Conservation (phyloP, 176 grass and related monocot species). For the Oryza officinalis region DNA sequence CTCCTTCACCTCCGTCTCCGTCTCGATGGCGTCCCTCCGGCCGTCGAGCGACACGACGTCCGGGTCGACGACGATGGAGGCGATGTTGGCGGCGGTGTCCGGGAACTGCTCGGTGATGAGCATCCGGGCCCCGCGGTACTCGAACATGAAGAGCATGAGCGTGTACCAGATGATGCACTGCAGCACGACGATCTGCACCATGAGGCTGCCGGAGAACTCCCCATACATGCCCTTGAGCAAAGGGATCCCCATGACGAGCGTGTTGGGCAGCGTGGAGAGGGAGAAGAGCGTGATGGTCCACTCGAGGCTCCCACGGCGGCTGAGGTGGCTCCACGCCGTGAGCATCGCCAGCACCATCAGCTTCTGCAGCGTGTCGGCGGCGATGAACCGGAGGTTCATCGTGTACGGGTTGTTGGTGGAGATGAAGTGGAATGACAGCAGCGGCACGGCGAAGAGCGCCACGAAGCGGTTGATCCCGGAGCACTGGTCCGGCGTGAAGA, state of each 20-base stretch:
- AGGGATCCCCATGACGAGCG: conserved; percentile 98
- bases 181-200: conserved; percentile 98
- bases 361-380: conserved; percentile 97
- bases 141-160: conserved; percentile 98
- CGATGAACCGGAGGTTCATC: conserved; percentile 98
- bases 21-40: conserved; percentile 72
- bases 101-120: conserved; percentile 99
- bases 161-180: conserved; percentile 99
- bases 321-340: conserved; percentile 78
- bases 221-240: conserved; percentile 99
- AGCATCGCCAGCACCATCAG: conserved; percentile 93
- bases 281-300: conserved; percentile 99
- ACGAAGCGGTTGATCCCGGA: conserved; percentile 99
- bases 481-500: conserved; percentile 99
- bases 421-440: conserved; percentile 99
- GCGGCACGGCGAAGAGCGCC: conserved; percentile 92
- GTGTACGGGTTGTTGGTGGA: conserved; percentile 93
- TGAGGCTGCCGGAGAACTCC: conserved; percentile 73
- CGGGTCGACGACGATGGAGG: conserved; percentile 90
- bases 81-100: conserved; percentile 82
- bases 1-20: conserved; percentile 86
- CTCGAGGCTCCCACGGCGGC: conserved; percentile 68
- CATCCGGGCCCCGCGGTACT: conserved; percentile 84
- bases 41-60: conserved; percentile 92
- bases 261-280: conserved; percentile 97